Percentiles rank a stretch among this genome's conserved stretches.
These are phyloP conservation scores for Omphalotus guepiniiformis DNA, from an alignment of 768 basidiomycete species.

Conservation along the genomic window DNA sequence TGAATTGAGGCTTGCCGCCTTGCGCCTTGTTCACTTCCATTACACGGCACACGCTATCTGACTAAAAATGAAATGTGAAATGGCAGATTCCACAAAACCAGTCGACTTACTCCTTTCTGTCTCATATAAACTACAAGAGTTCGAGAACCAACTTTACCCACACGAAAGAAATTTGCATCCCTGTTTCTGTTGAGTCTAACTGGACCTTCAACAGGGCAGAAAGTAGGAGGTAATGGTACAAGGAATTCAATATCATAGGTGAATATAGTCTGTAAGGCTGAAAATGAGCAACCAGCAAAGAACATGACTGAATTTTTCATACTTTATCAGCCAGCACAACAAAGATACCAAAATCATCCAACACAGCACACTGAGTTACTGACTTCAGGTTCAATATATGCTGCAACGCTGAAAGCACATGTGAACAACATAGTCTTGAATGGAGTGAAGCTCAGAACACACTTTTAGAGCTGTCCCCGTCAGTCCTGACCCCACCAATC, in stretches of 20 bases:
- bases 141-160: conserved; percentile 80
- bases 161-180: conserved; percentile 95
- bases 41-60: conserved; percentile 93
- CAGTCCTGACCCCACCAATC: conserved; percentile 84
- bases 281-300: not conserved
- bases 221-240: conserved; percentile 74
- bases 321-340: conserved; percentile 92
- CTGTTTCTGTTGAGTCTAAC: conserved; percentile 88
- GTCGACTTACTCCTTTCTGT: conserved; percentile 66
- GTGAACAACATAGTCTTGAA: conserved; percentile 6
- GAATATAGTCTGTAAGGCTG: conserved; percentile 66
- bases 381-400: conserved; percentile 69
- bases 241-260: conserved; percentile 96
- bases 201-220: conserved; percentile 70
- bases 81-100: conserved; percentile 66
- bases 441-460: conserved; percentile 15
- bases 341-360: conserved; percentile 74
- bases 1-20: conserved; percentile 64
- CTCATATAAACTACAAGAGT: conserved; percentile 81
- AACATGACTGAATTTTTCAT: conserved; percentile 1
- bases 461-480: conserved; percentile 61
- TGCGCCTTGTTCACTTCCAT: conserved; percentile 85
- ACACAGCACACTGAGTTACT: conserved; percentile 65
- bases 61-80: conserved; percentile 59
- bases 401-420: conserved; percentile 47